Evolutionary conservation across 495 filamentous ascomycete species (phyloP).

Genomic region (Hypoxylon rickii): DNA sequence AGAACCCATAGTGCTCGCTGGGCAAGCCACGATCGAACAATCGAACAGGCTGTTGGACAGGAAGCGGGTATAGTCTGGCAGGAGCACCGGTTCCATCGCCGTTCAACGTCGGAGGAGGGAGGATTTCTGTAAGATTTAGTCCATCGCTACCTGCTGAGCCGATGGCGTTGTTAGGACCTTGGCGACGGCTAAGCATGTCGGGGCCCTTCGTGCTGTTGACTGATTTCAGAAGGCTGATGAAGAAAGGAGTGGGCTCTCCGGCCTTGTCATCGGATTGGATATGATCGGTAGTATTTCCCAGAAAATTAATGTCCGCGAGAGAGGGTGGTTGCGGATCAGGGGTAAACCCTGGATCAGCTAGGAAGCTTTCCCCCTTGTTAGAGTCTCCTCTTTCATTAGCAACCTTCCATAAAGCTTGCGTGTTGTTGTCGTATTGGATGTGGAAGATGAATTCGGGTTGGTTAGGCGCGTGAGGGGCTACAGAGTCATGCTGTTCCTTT

Average conservation of each 20-base stretch:
- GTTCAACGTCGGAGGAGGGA: constrained; percentile 64
- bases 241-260: constrained; percentile 73
- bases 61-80: constrained; percentile 69
- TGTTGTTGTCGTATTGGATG: constrained; percentile 79
- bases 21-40: constrained; percentile 80
- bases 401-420: constrained; percentile 51
- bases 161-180: constrained; percentile 25
- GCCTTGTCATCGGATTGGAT: constrained; percentile 61
- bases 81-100: constrained; percentile 72
- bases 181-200: constrained; percentile 45
- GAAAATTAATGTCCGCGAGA: constrained; percentile 70
- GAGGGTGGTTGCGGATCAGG: constrained; percentile 68
- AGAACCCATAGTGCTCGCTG: constrained; percentile 92
- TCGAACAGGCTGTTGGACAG: constrained; percentile 76
- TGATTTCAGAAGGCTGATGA: constrained; percentile 56
- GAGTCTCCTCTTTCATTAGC: constrained; percentile 23
- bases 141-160: constrained; percentile 6
- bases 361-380: constrained; percentile 12
- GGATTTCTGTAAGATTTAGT: constrained; percentile 51
- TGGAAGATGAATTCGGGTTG: constrained; percentile 79
- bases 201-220: constrained; percentile 40
- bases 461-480: constrained; percentile 61
- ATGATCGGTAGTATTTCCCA: constrained; percentile 82
- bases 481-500: constrained; percentile 67
- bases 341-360: constrained; percentile 45